phyloP scores from a whole-genome alignment of 176 grass and related monocot species.

The Ampelocalamus luodianensis region DNA sequence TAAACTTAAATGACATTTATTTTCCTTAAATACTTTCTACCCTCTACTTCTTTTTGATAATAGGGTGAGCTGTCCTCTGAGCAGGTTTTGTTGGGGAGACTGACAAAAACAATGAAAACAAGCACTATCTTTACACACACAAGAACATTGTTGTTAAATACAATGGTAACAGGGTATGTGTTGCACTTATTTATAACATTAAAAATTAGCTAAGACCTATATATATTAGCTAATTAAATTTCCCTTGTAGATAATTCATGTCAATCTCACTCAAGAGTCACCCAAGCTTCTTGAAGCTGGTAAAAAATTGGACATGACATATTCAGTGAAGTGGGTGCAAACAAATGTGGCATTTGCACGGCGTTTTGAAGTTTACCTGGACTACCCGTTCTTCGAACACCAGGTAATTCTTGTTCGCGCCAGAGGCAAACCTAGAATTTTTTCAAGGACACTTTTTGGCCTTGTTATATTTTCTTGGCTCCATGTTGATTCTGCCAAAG shows the following conservation, averaged over 20 bases:
- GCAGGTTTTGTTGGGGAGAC: constrained; percentile 92
- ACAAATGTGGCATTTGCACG: constrained; percentile 91
- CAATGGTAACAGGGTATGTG: constrained; percentile 79
- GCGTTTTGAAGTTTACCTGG: constrained; percentile 97
- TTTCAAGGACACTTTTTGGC: neutral
- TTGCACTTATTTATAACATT: constrained; percentile 26
- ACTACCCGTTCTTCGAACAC: constrained; percentile 97
- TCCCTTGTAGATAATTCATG: constrained; percentile 87
- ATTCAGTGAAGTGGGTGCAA: constrained; percentile 84
- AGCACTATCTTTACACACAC: constrained; percentile 93
- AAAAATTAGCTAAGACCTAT: constrained; percentile 28
- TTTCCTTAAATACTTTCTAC: constrained; percentile 23
- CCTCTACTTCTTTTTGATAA: constrained; percentile 46
- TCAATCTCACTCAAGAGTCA: constrained; percentile 92
- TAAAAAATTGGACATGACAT: constrained; percentile 93
- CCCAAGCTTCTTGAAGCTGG: constrained; percentile 96
- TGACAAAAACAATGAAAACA: constrained; percentile 94
- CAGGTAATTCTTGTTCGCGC: constrained; percentile 65
- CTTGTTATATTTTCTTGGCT: constrained; percentile 27
- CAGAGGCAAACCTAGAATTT: neutral
- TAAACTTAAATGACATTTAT: constrained; percentile 24
- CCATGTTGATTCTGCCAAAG: constrained; percentile 30
- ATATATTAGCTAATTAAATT: constrained; percentile 25
- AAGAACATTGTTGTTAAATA: constrained; percentile 81
- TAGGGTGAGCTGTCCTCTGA: constrained; percentile 23